Base-by-base conservation (phyloP, 2,329 filamentous ascomycete genomes). In the Chaetomium strumarium region DNA sequence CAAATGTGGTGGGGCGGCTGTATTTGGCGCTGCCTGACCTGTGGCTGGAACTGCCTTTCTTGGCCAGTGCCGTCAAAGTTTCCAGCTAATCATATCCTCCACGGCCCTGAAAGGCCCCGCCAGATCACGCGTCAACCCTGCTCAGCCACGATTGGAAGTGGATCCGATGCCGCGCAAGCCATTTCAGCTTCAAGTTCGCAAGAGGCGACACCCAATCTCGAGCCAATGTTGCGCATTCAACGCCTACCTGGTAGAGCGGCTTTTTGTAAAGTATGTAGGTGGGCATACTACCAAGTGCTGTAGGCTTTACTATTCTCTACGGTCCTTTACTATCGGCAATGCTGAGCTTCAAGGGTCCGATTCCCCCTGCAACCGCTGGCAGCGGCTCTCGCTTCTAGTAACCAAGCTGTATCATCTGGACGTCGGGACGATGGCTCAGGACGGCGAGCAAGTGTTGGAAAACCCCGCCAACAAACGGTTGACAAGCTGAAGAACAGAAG, bases 1-100 rank as follows among this genome's bases (percentile, higher is more conserved):
- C 55, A 34, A 36, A 43, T 55, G 52, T 4, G 24, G 57, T 55
- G 55, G 57, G 57, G 57, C 49, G 51, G 12, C 31, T 44, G 48
- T 44, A 42, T 24, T 24, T 24, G 24, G 24, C 24, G 24, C 24
- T 24, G 24, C 24, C 24, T 33, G 17, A 29, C 30, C 33, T 46
- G 34, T 34, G 17, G 36, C 31, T 44, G 16, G 44, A 48, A 38
- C 24, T 24, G 7, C 7, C 24, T 19, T 34, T 42, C 33, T n/a
- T 34, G 13, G 11, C 17, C 9, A 38, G 11, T 31, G 34, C 14
- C 30, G 36, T 9, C 49, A 43, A 47, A 42, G 34, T 43, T 40
- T 36, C 17, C 13, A 30, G 29, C 49, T 36, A 51, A 51, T 51
- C 49, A 51, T 5, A 11, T 16, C 41, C 24, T 34, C 11, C 10